Conservation (phyloP, 2,329 filamentous ascomycete species). For the Ascochyta lentis region DNA sequence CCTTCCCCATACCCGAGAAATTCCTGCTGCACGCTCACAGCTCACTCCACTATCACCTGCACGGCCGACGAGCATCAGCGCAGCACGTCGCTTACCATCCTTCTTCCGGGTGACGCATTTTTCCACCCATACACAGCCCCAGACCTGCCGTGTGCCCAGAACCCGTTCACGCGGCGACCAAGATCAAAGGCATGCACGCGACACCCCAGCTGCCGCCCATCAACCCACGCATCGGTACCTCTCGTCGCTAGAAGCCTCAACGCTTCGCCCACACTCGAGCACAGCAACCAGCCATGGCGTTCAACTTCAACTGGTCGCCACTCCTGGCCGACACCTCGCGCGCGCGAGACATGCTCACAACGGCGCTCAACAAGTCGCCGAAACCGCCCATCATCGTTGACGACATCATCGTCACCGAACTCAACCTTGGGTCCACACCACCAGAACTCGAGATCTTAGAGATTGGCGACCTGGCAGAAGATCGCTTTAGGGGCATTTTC, state of each 20-base stretch:
- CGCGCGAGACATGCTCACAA: slow-evolving; percentile 91
- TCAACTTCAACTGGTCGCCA: slow-evolving; percentile 99
- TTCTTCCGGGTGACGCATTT: slow-evolving; percentile 13
- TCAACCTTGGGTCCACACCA: slow-evolving; percentile 93
- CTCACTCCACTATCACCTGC: slow-evolving; percentile 35
- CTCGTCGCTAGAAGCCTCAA: slow-evolving; percentile 28
- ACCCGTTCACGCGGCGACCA: slow-evolving; percentile 44
- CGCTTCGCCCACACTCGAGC: slow-evolving; percentile 17
- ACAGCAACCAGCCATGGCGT: slow-evolving; percentile 72
- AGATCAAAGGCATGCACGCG: slow-evolving; percentile 46
- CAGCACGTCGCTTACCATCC: slow-evolving; percentile 11
- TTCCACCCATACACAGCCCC: slow-evolving; percentile 16
- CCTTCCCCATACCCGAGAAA: slow-evolving; percentile 33
- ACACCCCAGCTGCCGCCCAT: slow-evolving; percentile 37
- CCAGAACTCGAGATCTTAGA: slow-evolving; percentile 96
- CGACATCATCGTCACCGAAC: slow-evolving; percentile 96
- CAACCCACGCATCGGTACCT: slow-evolving; percentile 21
- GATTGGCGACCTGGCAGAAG: slow-evolving; percentile 96
- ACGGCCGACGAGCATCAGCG: slow-evolving; percentile 11
- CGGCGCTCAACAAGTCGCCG: slow-evolving; percentile 94
- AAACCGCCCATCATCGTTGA: slow-evolving; percentile 99
- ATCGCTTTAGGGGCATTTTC: slow-evolving; percentile 96
- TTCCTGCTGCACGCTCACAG: slow-evolving; percentile 23
- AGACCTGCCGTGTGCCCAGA: slow-evolving; percentile 19
- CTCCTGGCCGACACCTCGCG: slow-evolving; percentile 92